Evolutionary conservation across 176 grass and related monocot genomes (phyloP).

Genomic region (bread wheat (Triticum aestivum)): DNA sequence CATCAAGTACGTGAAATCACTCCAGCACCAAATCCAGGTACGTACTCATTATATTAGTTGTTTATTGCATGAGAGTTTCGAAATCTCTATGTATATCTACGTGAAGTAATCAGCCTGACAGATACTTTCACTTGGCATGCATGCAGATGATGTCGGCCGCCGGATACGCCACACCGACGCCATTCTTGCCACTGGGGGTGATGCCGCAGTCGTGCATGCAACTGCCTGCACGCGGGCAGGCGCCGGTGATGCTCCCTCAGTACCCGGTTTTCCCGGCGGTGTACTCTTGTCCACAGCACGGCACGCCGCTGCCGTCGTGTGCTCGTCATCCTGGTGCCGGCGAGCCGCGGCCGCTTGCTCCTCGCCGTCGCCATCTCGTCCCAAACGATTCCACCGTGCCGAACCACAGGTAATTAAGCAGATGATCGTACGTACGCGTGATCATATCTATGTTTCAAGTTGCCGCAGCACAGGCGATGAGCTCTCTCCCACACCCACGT

Average conservation of each 20-base stretch:
- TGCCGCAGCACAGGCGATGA: background rate
- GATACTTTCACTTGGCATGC: background rate
- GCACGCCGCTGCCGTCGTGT: background rate
- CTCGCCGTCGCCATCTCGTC: background rate
- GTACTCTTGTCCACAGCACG: background rate
- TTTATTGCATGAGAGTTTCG: background rate
- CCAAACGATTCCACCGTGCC: background rate
- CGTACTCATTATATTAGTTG: background rate
- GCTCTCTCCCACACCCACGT: no score
- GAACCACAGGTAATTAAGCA: background rate
- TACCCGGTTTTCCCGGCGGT: background rate
- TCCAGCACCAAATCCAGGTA: slow-evolving; percentile 6
- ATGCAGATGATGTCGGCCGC: background rate
- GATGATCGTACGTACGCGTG: background rate
- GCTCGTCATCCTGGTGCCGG: background rate
- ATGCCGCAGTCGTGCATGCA: background rate
- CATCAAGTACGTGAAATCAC: slow-evolving; percentile 10
- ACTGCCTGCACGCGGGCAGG: background rate
- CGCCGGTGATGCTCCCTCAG: background rate
- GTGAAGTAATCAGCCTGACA: background rate
- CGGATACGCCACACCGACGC: background rate
- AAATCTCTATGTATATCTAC: background rate
- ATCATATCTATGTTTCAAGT: background rate
- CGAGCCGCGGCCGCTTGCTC: background rate
- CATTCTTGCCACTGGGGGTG: background rate